Evolutionary conservation across 208 protist genomes (phyloP).

Genomic region (Acanthamoeba lugdunensis): DNA sequence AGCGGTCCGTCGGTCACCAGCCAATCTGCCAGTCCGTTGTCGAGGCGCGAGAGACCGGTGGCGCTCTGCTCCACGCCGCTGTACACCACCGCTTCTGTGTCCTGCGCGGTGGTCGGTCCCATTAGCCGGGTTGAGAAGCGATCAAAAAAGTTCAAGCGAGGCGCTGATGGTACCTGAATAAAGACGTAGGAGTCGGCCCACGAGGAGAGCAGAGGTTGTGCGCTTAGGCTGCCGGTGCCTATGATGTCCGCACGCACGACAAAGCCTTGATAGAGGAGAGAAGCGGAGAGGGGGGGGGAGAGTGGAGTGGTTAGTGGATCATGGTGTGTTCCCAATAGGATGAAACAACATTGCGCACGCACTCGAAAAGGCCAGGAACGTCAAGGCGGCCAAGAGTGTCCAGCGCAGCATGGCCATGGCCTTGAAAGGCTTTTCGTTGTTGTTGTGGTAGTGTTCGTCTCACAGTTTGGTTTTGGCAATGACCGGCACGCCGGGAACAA

Average conservation of each 20-base stretch:
- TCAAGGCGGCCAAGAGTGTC: too few relatives aligned
- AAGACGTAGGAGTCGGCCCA: constrained; percentile 21
- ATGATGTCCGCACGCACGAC: background rate
- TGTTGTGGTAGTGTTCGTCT: too few relatives aligned
- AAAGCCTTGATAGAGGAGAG: background rate
- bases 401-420: too few relatives aligned
- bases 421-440: too few relatives aligned
- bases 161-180: background rate
- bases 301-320: too few relatives aligned
- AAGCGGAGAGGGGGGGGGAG: too few relatives aligned
- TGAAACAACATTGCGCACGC: too few relatives aligned
- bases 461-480: too few relatives aligned
- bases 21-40: background rate
- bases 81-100: background rate
- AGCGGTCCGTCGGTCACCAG: background rate
- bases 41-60: background rate
- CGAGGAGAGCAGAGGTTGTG: background rate
- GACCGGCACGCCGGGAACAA: too few relatives aligned
- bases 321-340: too few relatives aligned
- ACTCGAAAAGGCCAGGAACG: too few relatives aligned
- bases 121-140: background rate
- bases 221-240: background rate
- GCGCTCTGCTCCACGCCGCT: background rate
- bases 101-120: background rate
- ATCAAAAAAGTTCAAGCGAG: too few relatives aligned